These are phyloP conservation scores for Solanum ossicruentum DNA, from an alignment of 257 asterid genomes.

Conservation along the genomic window DNA sequence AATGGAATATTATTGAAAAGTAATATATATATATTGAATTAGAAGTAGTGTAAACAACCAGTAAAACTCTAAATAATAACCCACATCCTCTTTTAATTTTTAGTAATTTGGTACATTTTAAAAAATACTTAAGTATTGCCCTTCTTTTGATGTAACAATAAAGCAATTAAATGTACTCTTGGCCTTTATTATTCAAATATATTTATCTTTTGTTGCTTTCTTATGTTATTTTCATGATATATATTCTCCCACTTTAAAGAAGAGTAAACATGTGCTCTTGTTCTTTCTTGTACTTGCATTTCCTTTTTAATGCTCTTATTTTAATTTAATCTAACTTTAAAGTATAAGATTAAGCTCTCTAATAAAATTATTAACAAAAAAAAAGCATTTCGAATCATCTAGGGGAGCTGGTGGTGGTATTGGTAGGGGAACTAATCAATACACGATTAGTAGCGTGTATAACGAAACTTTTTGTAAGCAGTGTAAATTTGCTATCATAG, in stretches of 20 bases:
- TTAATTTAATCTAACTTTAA: slow-evolving; percentile 4
- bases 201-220: neutral
- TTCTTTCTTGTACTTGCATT: slow-evolving; percentile 34
- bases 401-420: neutral
- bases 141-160: slow-evolving; percentile 30
- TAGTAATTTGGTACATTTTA: slow-evolving; percentile 12
- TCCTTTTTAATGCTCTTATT: neutral
- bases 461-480: fast-evolving
- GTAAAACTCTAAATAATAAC: neutral
- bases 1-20: neutral
- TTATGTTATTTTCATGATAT: neutral
- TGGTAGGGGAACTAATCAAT: neutral
- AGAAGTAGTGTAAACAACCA: neutral
- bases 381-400: slow-evolving; percentile 4
- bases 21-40: neutral
- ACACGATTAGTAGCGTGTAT: neutral
- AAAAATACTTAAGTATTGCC: slow-evolving; percentile 15
- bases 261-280: slow-evolving; percentile 12
- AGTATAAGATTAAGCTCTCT: slow-evolving; percentile 5
- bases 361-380: neutral
- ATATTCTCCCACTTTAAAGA: slow-evolving; percentile 21
- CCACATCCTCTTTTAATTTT: slow-evolving; percentile 8
- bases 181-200: slow-evolving; percentile 8
- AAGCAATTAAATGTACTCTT: slow-evolving; percentile 13
- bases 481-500: neutral